Evolutionary conservation across 495 filamentous ascomycete species (phyloP), one percentile per base, ranked within the genome.

Genomic region (Neurospora sp.): DNA sequence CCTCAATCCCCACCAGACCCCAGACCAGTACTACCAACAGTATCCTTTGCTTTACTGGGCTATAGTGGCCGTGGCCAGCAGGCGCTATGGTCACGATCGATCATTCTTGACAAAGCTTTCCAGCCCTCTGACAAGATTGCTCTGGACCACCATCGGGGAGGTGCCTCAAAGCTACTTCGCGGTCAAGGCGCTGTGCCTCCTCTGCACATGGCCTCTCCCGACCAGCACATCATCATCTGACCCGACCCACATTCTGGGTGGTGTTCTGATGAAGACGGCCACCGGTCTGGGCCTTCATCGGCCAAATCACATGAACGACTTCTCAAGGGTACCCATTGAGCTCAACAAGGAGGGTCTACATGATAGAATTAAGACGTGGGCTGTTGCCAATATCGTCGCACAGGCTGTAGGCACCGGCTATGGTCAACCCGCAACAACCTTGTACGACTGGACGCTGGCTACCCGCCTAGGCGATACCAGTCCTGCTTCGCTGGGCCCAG

Each of bases 191-290:
- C 86, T 98, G 45, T 94, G 92, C 80, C 79, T 98, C 37, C 84
- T 98, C 45, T 98, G 94, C 82, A 91, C 92, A 8, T 98, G 94
- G 94, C 94, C 94, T 12, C 86, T 97, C 31, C 94, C 94, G 5
- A 93, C 90, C 4, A 94, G 91, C 79, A 95, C 91, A 27, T 96
- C 93, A 8, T 92, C 92, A 5, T 89, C 88, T 8, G 94, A 98
- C 79, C 93, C 93, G 2, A 97, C 94, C 0, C 94, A 96, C 76
- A 97, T 96, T 83, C 84, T 97, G 12, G 90, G 91, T 76, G 94
- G 94, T 38, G 87, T 96, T 76, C 94, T 97, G 94, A 92, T 97
- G 86, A 94, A 97, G 79, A 89, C 94, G 70, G 92, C 94, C 16
- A 94, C 94, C 81, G 93, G 95, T 74, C 91, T 95, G 72, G 94